These are phyloP conservation scores for Albifimbria verrucaria DNA, from an alignment of 2,329 filamentous ascomycete genomes.

Conservation along the genomic window DNA sequence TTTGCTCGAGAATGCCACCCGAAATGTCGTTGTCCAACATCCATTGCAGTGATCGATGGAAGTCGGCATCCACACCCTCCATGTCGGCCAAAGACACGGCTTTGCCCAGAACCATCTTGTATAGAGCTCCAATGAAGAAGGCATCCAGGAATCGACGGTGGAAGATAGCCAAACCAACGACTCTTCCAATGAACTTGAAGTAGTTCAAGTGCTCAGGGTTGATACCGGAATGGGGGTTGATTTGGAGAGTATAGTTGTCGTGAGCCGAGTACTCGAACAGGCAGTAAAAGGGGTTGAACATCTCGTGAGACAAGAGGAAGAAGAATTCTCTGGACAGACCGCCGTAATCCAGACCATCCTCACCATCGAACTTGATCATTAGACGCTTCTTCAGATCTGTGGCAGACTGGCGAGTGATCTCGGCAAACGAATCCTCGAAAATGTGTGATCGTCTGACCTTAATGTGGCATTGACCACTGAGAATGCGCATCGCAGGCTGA, in stretches of 20 bases:
- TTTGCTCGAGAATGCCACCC: conserved; percentile 88
- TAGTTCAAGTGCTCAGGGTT: conserved; percentile 99
- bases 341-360: conserved; percentile 96
- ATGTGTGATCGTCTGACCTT: conserved; percentile 96
- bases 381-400: conserved; percentile 95
- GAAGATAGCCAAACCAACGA: conserved; percentile 96
- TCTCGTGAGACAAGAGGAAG: conserved; percentile 97
- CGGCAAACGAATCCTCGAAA: conserved; percentile 97
- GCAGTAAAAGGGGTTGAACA: conserved; percentile 99
- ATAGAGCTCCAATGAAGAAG: conserved; percentile 98
- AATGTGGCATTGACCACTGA: conserved; percentile 95
- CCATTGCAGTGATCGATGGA: conserved; percentile 95
- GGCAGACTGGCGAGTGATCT: conserved; percentile 94
- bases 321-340: conserved; percentile 98
- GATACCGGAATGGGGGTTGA: conserved; percentile 98
- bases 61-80: conserved; percentile 98
- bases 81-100: conserved; percentile 89
- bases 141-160: conserved; percentile 95
- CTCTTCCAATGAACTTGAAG: conserved; percentile 98
- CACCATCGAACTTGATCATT: conserved; percentile 99
- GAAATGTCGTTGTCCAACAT: conserved; percentile 96
- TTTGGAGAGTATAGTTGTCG: conserved; percentile 99
- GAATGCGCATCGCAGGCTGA: conserved; percentile 90
- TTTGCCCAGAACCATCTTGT: conserved; percentile 99
- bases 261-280: conserved; percentile 99